Evolutionary conservation across 2,329 filamentous ascomycete genomes (phyloP).

Genomic region (Venturiaceae sp.): DNA sequence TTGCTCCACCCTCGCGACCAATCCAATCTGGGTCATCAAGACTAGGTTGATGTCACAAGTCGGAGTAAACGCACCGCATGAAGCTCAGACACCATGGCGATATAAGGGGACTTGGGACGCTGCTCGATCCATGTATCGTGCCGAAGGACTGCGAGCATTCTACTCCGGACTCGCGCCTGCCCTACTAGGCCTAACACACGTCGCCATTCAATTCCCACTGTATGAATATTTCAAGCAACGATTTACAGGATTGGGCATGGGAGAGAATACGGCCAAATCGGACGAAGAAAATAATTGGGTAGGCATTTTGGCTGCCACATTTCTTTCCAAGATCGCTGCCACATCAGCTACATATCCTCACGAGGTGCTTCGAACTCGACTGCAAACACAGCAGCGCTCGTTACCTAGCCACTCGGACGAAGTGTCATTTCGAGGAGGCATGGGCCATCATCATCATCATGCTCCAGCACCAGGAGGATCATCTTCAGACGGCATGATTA

Average conservation of each 20-base stretch:
- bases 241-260: constrained; percentile 87
- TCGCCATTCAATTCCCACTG: constrained; percentile 92
- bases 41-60: constrained; percentile 95
- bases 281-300: constrained; percentile 62
- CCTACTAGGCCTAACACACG: constrained; percentile 82
- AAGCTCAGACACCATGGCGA: constrained; percentile 68
- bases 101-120: constrained; percentile 86
- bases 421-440: constrained; percentile 35
- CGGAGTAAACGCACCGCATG: constrained; percentile 43
- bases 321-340: constrained; percentile 88
- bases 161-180: constrained; percentile 93
- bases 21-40: constrained; percentile 99
- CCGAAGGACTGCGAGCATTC: constrained; percentile 81
- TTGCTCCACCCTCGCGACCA: constrained; percentile 88
- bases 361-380: constrained; percentile 84
- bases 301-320: constrained; percentile 79
- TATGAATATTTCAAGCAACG: constrained; percentile 89
- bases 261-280: constrained; percentile 45
- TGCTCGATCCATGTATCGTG: constrained; percentile 88
- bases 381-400: constrained; percentile 85
- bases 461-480: constrained; percentile 27
- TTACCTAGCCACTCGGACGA: constrained; percentile 35
- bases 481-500: constrained; percentile 48
- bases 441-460: constrained; percentile 16
- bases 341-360: constrained; percentile 95